phyloP scores from a whole-genome alignment of 257 asterid genomes.

The Solanum dulcamara region DNA sequence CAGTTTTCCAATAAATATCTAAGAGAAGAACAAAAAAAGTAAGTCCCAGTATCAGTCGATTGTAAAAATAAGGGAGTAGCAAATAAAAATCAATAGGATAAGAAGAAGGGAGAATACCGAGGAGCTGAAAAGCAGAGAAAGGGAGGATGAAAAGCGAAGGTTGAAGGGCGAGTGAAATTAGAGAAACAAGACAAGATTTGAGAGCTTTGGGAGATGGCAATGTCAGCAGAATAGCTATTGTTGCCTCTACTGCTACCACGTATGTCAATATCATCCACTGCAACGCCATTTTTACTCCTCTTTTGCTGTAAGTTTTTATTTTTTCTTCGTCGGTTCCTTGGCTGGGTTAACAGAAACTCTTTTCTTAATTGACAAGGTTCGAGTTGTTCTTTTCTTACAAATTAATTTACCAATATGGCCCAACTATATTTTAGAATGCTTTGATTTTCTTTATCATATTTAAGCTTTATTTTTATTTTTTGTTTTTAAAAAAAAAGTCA shows the following conservation, averaged over 20 bases:
- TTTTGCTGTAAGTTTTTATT: neutral
- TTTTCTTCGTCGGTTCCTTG: neutral
- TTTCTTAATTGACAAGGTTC: neutral
- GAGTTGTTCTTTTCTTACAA: neutral
- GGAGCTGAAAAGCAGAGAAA: slow-evolving; percentile 79
- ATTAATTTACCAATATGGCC: too few relatives aligned
- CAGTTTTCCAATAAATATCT: slow-evolving; percentile 90
- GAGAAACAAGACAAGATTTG: slow-evolving; percentile 47
- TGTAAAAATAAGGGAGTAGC: neutral
- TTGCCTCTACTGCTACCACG: slow-evolving; percentile 87
- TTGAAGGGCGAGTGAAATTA: slow-evolving; percentile 59
- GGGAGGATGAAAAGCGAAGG: slow-evolving; percentile 75
- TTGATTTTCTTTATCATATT: too few relatives aligned
- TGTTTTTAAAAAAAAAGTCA: too few relatives aligned
- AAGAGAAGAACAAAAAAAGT: neutral
- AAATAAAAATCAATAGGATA: neutral
- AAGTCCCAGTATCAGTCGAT: neutral
- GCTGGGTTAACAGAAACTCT: neutral
- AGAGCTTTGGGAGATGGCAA: slow-evolving; percentile 65
- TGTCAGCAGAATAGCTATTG: slow-evolving; percentile 51
- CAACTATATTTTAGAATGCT: too few relatives aligned
- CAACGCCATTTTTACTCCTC: slow-evolving; percentile 40
- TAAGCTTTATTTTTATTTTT: too few relatives aligned
- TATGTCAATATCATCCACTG: slow-evolving; percentile 74
- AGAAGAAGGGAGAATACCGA: slow-evolving; percentile 27